phyloP scores from a whole-genome alignment of 495 filamentous ascomycete species.

The Trichoderma reesei region DNA sequence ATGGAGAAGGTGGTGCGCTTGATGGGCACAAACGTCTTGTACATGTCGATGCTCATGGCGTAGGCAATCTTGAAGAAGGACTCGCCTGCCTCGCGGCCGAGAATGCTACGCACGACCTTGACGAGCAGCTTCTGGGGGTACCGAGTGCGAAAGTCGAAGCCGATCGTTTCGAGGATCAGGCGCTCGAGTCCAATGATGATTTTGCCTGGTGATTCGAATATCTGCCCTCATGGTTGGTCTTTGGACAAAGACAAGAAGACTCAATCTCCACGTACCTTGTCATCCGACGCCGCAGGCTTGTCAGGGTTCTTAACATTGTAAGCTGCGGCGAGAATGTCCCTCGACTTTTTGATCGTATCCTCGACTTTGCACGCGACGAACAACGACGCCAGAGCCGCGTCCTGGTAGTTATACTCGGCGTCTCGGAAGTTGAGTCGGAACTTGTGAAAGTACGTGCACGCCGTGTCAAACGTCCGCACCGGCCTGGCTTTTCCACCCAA shows the following conservation, averaged over 20 bases:
- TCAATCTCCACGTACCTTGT: constrained; percentile 47
- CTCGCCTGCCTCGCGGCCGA: constrained; percentile 27
- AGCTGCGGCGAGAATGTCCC: constrained; percentile 81
- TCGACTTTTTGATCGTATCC: constrained; percentile 93
- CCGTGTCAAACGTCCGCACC: constrained; percentile 75
- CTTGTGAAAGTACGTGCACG: constrained; percentile 77
- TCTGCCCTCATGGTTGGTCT: constrained; percentile 30
- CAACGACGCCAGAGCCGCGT: constrained; percentile 77
- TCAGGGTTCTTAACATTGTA: constrained; percentile 71
- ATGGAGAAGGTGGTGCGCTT: constrained; percentile 76
- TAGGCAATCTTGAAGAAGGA: constrained; percentile 54
- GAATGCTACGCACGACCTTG: constrained; percentile 57
- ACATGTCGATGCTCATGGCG: constrained; percentile 76
- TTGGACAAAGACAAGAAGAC: neutral
- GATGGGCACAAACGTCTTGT: constrained; percentile 83
- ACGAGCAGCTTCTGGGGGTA: constrained; percentile 74
- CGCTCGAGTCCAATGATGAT: constrained; percentile 81
- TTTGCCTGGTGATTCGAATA: constrained; percentile 67
- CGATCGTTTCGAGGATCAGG: constrained; percentile 84
- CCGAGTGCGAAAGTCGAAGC: constrained; percentile 89
- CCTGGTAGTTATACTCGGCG: constrained; percentile 55
- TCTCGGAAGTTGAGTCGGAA: constrained; percentile 74
- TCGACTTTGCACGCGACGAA: constrained; percentile 95
- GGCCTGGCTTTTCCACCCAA: constrained; percentile 38
- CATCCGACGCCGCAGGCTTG: constrained; percentile 73